These are phyloP conservation scores for Kwoniella sp. DNA, from an alignment of 768 basidiomycete genomes.

Conservation along the genomic window DNA sequence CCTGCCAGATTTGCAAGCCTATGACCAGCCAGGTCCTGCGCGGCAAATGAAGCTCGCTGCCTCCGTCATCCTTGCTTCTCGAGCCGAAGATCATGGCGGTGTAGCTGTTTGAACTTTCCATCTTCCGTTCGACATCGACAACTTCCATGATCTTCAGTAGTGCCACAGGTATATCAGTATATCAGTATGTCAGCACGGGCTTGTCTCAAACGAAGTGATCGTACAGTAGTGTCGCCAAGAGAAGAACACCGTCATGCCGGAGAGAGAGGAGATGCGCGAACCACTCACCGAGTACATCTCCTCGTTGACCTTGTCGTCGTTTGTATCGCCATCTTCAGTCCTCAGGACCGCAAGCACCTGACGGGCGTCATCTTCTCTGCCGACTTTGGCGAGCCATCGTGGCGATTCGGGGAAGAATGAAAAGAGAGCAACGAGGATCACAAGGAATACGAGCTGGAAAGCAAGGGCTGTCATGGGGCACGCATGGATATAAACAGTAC, in stretches of 20 bases:
- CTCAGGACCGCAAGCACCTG: slow-evolving; percentile 23
- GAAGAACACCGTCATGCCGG: too few species aligned
- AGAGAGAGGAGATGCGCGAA: too few species aligned
- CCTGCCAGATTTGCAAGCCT: slow-evolving; percentile 40
- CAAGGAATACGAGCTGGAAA: slow-evolving; percentile 40
- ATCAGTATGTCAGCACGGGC: too few species aligned
- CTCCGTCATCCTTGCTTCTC: not conserved
- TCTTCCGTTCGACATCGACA: slow-evolving; percentile 32
- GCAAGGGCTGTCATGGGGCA: slow-evolving; percentile 25
- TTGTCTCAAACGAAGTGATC: too few species aligned
- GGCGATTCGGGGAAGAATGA: slow-evolving; percentile 45
- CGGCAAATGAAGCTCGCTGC: slow-evolving; percentile 7
- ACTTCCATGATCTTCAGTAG: slow-evolving; percentile 41
- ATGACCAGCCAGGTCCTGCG: slow-evolving; percentile 32
- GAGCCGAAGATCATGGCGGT: slow-evolving; percentile 28
- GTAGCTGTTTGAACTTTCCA: slow-evolving; percentile 17
- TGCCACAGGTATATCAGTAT: too few species aligned
- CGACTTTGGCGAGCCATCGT: slow-evolving; percentile 44
- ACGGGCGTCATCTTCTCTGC: slow-evolving; percentile 31
- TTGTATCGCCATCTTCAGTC: slow-evolving; percentile 16
- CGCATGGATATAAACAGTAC: not conserved
- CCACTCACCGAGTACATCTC: slow-evolving; percentile 30
- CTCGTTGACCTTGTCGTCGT: slow-evolving; percentile 17
- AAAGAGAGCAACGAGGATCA: slow-evolving; percentile 28
- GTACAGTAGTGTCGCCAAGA: too few species aligned